Evolutionary conservation across 805 yeast species (phyloP), one percentile per base, ranked within the genome.

Genomic region (Clavispora vitiphila): DNA sequence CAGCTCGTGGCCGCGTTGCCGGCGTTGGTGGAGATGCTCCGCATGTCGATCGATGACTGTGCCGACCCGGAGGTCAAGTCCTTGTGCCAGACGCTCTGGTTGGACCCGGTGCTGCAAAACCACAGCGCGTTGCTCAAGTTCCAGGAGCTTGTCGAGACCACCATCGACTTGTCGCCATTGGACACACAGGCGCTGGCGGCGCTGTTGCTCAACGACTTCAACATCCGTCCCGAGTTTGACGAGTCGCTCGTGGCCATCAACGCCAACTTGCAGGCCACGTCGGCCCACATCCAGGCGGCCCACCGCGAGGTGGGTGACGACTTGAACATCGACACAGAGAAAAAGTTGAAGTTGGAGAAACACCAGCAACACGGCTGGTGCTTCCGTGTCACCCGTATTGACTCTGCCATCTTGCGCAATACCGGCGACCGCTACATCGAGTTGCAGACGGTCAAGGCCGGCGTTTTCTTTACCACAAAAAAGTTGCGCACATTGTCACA

Each of bases 361-460:
- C 96, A 91, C 57, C 85, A 77, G 47, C 78, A 76, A 21, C 95
- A 87, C 61, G 97, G 97, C 16, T 90, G 96, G 95, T 88, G 96
- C 61, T 78, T 91, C 74, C 74, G 98, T 52, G 76, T 93, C 18
- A 93, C 99, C 1, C 77, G 99, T 61, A 82, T 79, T 42, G 98
- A 93, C 56, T 90, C 96, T 2, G 72, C 83, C 9, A 82, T 85
- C 16, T 69, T 93, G 44, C 77, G 98, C 53, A 77, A 76, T 10
- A 66, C 71, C 1, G 61, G 67, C 1, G 71, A 69, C 42, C 73
- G 77, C 30, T 90, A 82, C 58, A 74, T 74, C 39, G 97, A 93
- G 60, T 69, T 91, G 34, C 86, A 89, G 39, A 91, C 97, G 0
- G 95, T 88, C 23, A 93, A 93, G 59, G 96, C 96, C 2, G 99